Conservation (phyloP, 345 rosid genomes). For the Salix dunnii region DNA sequence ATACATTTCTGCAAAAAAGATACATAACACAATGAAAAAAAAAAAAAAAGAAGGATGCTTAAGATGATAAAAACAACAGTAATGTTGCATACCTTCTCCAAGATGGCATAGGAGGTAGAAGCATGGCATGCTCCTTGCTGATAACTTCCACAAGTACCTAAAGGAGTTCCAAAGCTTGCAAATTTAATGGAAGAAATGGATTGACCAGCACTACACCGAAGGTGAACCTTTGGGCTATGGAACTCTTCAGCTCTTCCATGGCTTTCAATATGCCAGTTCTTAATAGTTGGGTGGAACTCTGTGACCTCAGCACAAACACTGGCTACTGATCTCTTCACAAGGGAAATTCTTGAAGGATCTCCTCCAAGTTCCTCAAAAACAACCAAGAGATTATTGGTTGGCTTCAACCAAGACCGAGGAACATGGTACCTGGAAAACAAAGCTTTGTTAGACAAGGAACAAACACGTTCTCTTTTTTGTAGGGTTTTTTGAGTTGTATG, state of each 20-base stretch:
- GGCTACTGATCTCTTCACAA: constrained; percentile 74
- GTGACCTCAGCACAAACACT: constrained; percentile 86
- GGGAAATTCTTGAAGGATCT: constrained; percentile 65
- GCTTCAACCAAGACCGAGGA: constrained; percentile 89
- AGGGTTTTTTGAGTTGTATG: background rate
- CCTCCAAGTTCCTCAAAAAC: constrained; percentile 98
- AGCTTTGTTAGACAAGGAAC: constrained; percentile 7
- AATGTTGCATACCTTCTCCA: constrained; percentile 58
- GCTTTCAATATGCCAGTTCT: constrained; percentile 99
- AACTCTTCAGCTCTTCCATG: constrained; percentile 82
- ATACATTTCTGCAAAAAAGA: constrained; percentile 61
- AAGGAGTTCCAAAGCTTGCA: constrained; percentile 96
- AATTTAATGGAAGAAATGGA: constrained; percentile 78
- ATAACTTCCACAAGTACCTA: constrained; percentile 95
- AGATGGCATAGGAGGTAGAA: constrained; percentile 59
- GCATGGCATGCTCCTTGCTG: constrained; percentile 96
- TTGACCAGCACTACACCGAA: constrained; percentile 75
- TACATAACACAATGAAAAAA: constrained; percentile 17
- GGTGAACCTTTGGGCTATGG: constrained; percentile 85
- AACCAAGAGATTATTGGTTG: constrained; percentile 76
- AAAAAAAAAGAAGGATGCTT: background rate
- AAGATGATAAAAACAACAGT: background rate
- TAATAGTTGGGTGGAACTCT: constrained; percentile 83
- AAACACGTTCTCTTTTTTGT: background rate
- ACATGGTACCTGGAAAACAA: constrained; percentile 68